Percentiles rank a stretch among this genome's conserved stretches.
phyloP scores from a whole-genome alignment of 2,329 filamentous ascomycete genomes.

The Teratosphaeria zuluensis region DNA sequence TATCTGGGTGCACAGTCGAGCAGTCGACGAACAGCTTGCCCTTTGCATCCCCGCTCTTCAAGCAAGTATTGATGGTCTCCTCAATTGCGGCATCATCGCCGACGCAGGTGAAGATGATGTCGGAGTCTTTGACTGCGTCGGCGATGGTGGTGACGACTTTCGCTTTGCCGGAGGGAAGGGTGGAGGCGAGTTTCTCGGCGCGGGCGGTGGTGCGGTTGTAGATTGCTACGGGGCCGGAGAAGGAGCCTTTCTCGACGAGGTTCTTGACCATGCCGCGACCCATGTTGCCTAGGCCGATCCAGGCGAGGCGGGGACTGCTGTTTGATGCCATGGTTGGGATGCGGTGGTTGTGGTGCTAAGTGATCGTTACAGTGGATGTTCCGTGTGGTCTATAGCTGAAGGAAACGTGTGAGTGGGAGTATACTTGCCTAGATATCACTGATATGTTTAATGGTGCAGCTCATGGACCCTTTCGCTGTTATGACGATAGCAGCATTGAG shows the following conservation, averaged over 20 bases:
- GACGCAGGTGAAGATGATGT: conserved; percentile 76
- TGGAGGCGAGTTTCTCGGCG: conserved; percentile 52
- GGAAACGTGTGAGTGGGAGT: neutral
- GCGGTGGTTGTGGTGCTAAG: neutral
- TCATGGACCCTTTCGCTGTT: neutral
- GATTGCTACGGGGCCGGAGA: conserved; percentile 62
- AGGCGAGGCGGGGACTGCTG: conserved; percentile 46
- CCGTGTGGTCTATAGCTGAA: neutral
- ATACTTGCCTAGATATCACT: neutral
- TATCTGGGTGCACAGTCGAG: conserved; percentile 79
- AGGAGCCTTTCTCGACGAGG: conserved; percentile 64
- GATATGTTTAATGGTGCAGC: neutral
- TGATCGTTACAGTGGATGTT: neutral
- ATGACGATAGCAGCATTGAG: neutral
- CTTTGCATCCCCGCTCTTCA: conserved; percentile 49
- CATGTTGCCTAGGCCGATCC: conserved; percentile 83
- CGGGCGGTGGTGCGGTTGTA: conserved; percentile 69
- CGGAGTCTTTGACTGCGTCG: conserved; percentile 57
- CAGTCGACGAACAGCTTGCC: conserved; percentile 79
- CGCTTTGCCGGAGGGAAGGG: conserved; percentile 49
- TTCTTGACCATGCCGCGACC: conserved; percentile 79
- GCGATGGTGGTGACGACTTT: conserved; percentile 53
- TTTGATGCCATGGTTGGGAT: neutral
- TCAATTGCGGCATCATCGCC: conserved; percentile 67
- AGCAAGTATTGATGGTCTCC: conserved; percentile 48